Percentiles rank a stretch among this genome's conserved stretches.
phyloP scores from a whole-genome alignment of 129 eudicot species.

The Erigeron canadensis region DNA sequence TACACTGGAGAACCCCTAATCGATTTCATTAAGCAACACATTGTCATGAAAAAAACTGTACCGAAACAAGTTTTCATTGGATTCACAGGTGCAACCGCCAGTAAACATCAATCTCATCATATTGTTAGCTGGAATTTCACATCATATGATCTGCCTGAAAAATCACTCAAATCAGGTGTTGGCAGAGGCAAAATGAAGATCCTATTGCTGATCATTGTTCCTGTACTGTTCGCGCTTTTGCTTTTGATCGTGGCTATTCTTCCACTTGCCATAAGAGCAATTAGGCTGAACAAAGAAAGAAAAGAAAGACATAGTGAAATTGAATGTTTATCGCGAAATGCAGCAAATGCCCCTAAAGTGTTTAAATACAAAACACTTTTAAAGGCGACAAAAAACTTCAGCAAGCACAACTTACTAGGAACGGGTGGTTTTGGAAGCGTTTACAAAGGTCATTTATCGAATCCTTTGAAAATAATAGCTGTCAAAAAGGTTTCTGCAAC shows the following conservation, averaged over 20 bases:
- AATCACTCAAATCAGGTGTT: conserved; percentile 28
- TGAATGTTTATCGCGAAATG: conserved; percentile 45
- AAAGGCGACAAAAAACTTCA: conserved; percentile 55
- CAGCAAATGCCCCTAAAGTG: conserved; percentile 54
- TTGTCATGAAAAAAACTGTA: conserved; percentile 50
- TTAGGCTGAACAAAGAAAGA: conserved; percentile 38
- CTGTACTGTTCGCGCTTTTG: conserved; percentile 26
- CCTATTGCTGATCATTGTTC: conserved; percentile 37
- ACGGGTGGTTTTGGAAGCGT: conserved; percentile 80
- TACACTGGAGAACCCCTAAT: conserved; percentile 39
- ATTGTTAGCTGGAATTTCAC: conserved; percentile 59
- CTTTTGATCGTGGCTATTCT: conserved; percentile 17
- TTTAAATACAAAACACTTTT: conserved; percentile 52
- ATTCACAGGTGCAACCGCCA: conserved; percentile 64
- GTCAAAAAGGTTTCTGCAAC: conserved; percentile 65
- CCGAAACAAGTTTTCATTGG: conserved; percentile 52
- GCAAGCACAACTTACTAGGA: conserved; percentile 57
- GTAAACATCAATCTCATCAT: conserved; percentile 45
- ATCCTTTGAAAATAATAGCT: conserved; percentile 43
- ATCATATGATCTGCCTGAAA: conserved; percentile 37
- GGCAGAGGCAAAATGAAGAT: conserved; percentile 17
- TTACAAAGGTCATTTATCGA: conserved; percentile 46
- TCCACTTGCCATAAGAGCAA: conserved; percentile 27
- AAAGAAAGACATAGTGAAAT: conserved; percentile 37
- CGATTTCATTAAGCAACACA: conserved; percentile 36